These are phyloP conservation scores for Didymella glomerata DNA, from an alignment of 2,329 filamentous ascomycete species.

Conservation along the genomic window DNA sequence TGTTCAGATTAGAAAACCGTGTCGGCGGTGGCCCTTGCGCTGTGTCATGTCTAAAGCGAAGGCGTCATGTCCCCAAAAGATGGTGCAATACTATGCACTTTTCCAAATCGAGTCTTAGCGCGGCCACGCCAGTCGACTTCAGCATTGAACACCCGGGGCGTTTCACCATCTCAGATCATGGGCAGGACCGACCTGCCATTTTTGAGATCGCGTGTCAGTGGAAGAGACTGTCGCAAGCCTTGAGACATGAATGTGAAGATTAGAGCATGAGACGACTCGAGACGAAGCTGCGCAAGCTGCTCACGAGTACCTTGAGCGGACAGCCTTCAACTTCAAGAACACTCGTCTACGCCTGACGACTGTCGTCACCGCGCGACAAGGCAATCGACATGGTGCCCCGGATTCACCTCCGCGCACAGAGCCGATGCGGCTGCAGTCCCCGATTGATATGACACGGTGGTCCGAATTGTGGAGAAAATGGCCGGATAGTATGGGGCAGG, in stretches of 20 bases:
- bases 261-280: not conserved
- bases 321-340: not conserved
- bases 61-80: slow-evolving; percentile 29
- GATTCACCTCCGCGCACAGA: slow-evolving; percentile 18
- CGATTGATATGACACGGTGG: slow-evolving; percentile 11
- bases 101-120: slow-evolving; percentile 28
- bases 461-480: slow-evolving; percentile 22
- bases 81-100: slow-evolving; percentile 18
- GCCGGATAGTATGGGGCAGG: slow-evolving; percentile 14
- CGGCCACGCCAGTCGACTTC: slow-evolving; percentile 24
- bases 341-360: not conserved
- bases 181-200: slow-evolving; percentile 21
- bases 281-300: slow-evolving; percentile 2
- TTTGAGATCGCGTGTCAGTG: slow-evolving; percentile 17
- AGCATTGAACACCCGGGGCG: slow-evolving; percentile 15
- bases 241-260: not conserved
- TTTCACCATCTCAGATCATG: slow-evolving; percentile 15
- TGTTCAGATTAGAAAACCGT: slow-evolving; percentile 1
- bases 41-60: slow-evolving; percentile 25
- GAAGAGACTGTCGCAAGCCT: slow-evolving; percentile 9
- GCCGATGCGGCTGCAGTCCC: slow-evolving; percentile 16
- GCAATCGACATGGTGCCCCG: slow-evolving; percentile 17
- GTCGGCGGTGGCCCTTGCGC: slow-evolving; percentile 10
- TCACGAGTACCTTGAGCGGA: not conserved
- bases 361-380: slow-evolving; percentile 7